phyloP scores from a whole-genome alignment of 768 basidiomycete species.

The Kwoniella botswanensis region DNA sequence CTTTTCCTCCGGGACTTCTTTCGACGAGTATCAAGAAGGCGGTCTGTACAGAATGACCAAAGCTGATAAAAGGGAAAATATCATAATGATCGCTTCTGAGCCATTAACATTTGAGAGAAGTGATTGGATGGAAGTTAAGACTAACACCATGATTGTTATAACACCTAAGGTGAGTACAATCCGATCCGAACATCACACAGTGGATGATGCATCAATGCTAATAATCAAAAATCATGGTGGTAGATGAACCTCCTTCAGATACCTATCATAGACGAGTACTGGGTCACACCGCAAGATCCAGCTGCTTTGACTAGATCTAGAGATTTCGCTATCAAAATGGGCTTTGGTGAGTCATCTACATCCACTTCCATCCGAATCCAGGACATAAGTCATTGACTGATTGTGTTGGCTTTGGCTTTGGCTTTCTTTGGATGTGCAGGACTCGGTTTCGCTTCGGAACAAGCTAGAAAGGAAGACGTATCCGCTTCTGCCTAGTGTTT shows the following conservation, averaged over 20 bases:
- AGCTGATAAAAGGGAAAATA: constrained; percentile 87
- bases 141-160: constrained; percentile 92
- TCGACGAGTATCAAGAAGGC: constrained; percentile 84
- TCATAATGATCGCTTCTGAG: constrained; percentile 83
- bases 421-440: no score
- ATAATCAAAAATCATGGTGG: neutral
- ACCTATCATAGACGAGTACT: constrained; percentile 91
- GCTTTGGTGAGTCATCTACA: constrained; percentile 62
- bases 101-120: constrained; percentile 97
- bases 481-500: neutral
- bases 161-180: constrained; percentile 77
- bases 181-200: neutral
- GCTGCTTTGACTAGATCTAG: constrained; percentile 70
- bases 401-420: no score
- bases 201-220: neutral
- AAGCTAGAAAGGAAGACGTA: constrained; percentile 14
- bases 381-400: no score
- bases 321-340: constrained; percentile 86
- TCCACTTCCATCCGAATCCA: neutral
- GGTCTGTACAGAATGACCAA: constrained; percentile 96
- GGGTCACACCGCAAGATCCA: constrained; percentile 84
- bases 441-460: constrained; percentile 23
- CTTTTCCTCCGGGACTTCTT: constrained; percentile 94
- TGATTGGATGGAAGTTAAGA: constrained; percentile 99
- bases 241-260: constrained; percentile 82